Evolutionary conservation across 140 eudicot genomes (phyloP).

Genomic region (Bidens hawaiensis): DNA sequence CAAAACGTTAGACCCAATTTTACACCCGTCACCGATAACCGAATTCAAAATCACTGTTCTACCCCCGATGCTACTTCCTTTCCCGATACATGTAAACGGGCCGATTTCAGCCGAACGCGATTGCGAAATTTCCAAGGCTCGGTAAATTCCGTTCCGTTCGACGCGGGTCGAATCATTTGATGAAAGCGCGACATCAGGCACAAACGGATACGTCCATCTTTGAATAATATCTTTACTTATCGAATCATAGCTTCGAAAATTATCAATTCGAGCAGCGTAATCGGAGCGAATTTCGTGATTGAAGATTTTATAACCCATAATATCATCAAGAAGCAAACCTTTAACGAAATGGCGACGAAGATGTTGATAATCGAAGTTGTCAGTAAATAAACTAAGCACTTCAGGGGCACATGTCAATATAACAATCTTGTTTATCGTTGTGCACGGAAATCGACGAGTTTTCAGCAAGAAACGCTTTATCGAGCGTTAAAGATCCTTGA

Average conservation of each 20-base stretch:
- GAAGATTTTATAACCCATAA: constrained; percentile 89
- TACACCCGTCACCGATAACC: constrained; percentile 78
- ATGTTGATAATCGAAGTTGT: constrained; percentile 97
- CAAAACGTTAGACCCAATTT: constrained; percentile 67
- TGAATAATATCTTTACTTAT: constrained; percentile 91
- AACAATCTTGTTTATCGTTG: constrained; percentile 95
- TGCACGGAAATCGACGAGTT: constrained; percentile 52
- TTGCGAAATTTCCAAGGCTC: constrained; percentile 56
- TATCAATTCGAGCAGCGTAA: constrained; percentile 89
- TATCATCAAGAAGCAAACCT: constrained; percentile 86
- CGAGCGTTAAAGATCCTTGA: constrained; percentile 57
- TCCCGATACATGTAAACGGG: constrained; percentile 73
- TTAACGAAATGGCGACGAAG: constrained; percentile 90
- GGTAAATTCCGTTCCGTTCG: constrained; percentile 72
- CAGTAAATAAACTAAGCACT: constrained; percentile 81
- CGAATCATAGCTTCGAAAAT: constrained; percentile 79
- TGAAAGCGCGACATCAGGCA: constrained; percentile 77
- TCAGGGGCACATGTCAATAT: constrained; percentile 89
- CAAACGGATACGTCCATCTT: constrained; percentile 93
- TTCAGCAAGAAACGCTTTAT: constrained; percentile 65
- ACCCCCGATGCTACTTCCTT: constrained; percentile 62
- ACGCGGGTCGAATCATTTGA: constrained; percentile 45
- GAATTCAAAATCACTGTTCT: constrained; percentile 62
- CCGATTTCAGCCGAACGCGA: constrained; percentile 71
- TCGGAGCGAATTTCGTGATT: constrained; percentile 85